Conservation (phyloP, 2,329 filamentous ascomycete species). For the Clarireedia paspali region DNA sequence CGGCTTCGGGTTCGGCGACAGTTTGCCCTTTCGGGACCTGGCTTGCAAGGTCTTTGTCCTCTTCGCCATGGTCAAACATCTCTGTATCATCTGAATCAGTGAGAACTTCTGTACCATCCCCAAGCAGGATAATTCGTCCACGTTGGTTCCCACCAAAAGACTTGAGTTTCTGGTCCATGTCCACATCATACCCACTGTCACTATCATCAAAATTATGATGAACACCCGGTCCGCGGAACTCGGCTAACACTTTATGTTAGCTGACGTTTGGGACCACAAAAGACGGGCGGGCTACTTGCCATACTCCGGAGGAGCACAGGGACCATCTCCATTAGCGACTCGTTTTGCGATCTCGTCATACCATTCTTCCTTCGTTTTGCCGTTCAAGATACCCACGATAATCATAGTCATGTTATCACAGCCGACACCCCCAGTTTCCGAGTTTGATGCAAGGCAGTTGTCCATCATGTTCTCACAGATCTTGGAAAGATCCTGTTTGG, state of each 20-base stretch:
- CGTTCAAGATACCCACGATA: slow-evolving; percentile 80
- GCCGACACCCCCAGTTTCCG: slow-evolving; percentile 92
- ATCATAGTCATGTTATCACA: slow-evolving; percentile 99
- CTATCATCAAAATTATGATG: slow-evolving; percentile 79
- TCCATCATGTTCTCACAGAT: slow-evolving; percentile 99
- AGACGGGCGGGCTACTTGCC: slow-evolving; percentile 48
- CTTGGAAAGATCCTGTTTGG: slow-evolving; percentile 87
- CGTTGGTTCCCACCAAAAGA: slow-evolving; percentile 62
- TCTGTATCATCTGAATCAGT: slow-evolving; percentile 85
- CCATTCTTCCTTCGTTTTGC: slow-evolving; percentile 95
- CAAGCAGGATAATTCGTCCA: slow-evolving; percentile 87
- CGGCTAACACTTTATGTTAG: slow-evolving; percentile 47
- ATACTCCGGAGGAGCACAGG: slow-evolving; percentile 98
- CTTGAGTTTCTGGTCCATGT: slow-evolving; percentile 57
- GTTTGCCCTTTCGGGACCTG: slow-evolving; percentile 63
- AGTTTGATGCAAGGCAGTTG: slow-evolving; percentile 96
- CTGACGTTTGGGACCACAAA: slow-evolving; percentile 11
- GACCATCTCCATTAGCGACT: slow-evolving; percentile 93
- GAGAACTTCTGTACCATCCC: slow-evolving; percentile 88
- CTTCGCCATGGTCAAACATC: slow-evolving; percentile 87
- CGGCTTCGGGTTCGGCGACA: slow-evolving; percentile 2
- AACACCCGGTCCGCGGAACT: slow-evolving; percentile 76
- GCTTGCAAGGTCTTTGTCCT: slow-evolving; percentile 76
- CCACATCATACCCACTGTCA: slow-evolving; percentile 68
- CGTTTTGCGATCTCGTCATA: slow-evolving; percentile 92